Evolutionary conservation across 257 asterid genomes (phyloP).

Genomic region (Lavandula angustifolia): DNA sequence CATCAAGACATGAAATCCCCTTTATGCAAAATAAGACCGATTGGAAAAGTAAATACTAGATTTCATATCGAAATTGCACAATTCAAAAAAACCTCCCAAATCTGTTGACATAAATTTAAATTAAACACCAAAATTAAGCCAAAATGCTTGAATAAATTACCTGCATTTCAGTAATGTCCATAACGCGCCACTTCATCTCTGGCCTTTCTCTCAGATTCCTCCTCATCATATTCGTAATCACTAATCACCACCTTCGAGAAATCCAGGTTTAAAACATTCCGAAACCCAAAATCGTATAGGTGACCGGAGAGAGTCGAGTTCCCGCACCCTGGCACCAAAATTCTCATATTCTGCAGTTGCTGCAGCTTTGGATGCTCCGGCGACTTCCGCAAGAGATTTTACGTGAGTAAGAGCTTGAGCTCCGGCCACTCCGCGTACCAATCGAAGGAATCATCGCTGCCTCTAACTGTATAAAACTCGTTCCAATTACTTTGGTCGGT

Average conservation of each 20-base stretch:
- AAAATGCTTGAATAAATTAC: slow-evolving; percentile 36
- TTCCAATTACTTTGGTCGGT: slow-evolving; percentile 92
- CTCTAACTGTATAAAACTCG: slow-evolving; percentile 69
- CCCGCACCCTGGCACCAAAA: slow-evolving; percentile 94
- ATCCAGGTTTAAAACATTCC: slow-evolving; percentile 71
- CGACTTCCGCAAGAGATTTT: slow-evolving; percentile 35
- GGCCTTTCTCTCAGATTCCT: slow-evolving; percentile 75
- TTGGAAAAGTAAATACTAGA: too few species aligned
- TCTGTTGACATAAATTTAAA: too few species aligned
- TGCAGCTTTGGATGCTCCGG: not conserved
- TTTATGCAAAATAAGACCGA: too few species aligned
- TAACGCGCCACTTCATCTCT: slow-evolving; percentile 90
- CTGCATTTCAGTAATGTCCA: slow-evolving; percentile 95
- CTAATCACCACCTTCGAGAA: slow-evolving; percentile 91
- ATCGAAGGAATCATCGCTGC: slow-evolving; percentile 75
- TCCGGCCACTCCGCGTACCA: slow-evolving; percentile 96
- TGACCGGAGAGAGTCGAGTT: slow-evolving; percentile 86
- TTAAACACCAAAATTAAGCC: too few species aligned
- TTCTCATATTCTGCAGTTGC: slow-evolving; percentile 35
- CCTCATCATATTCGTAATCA: slow-evolving; percentile 74
- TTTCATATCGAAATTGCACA: too few species aligned
- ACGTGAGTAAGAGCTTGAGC: slow-evolving; percentile 46
- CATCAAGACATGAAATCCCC: slow-evolving; percentile 20
- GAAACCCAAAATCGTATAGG: slow-evolving; percentile 72
- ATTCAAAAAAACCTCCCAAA: too few species aligned